Evolutionary conservation across 2,329 filamentous ascomycete genomes (phyloP).

Genomic region (Xylariaceae sp.): DNA sequence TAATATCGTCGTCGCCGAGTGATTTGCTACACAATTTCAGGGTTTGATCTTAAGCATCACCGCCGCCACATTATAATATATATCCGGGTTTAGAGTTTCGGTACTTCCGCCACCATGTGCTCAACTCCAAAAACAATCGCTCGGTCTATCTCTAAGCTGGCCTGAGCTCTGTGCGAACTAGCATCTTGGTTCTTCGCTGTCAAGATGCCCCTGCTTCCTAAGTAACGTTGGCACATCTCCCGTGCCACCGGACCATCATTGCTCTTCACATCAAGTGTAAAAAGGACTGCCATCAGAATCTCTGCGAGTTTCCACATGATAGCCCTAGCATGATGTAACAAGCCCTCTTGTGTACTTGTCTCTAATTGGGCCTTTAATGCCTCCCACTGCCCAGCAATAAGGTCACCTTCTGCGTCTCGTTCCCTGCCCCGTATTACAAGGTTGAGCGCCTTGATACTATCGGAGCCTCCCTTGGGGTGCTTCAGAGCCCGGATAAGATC

Average conservation of each 20-base stretch:
- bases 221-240: constrained; percentile 51
- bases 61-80: background rate
- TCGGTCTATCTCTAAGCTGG: constrained; percentile 22
- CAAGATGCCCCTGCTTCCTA: constrained; percentile 41
- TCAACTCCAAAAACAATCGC: constrained; percentile 22
- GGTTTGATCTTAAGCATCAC: background rate
- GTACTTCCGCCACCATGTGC: background rate
- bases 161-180: background rate
- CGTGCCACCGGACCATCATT: constrained; percentile 46
- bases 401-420: background rate
- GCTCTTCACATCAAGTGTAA: constrained; percentile 49
- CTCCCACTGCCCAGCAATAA: constrained; percentile 48
- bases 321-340: constrained; percentile 55
- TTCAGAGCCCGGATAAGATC: constrained; percentile 57
- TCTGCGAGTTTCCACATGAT: constrained; percentile 54
- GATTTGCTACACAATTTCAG: too few relatives aligned
- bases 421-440: constrained; percentile 47
- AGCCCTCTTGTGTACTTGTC: constrained; percentile 42
- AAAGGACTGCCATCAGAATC: constrained; percentile 51
- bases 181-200: background rate
- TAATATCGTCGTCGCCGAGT: too few relatives aligned
- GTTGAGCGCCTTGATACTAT: constrained; percentile 52
- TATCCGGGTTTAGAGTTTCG: constrained; percentile 8
- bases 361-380: constrained; percentile 48
- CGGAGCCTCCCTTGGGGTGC: constrained; percentile 48